Conservation (phyloP, 1,284 basidiomycete species). For the Lentinula novae-zelandiae region DNA sequence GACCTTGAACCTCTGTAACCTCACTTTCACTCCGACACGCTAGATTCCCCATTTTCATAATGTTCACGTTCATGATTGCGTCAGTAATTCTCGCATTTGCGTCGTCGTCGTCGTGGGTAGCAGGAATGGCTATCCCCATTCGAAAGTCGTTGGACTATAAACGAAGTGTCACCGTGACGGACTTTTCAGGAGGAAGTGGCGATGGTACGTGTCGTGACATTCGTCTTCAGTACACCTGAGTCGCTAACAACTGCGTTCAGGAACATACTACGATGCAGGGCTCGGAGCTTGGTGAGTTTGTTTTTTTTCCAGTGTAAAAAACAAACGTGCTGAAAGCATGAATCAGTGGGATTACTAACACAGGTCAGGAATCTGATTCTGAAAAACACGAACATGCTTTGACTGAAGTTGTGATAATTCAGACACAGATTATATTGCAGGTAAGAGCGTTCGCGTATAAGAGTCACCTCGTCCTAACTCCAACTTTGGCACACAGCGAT, state of each 20-base stretch:
- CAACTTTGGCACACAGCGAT: conserved; percentile 31
- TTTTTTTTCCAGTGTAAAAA: background rate
- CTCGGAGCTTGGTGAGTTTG: conserved; percentile 29
- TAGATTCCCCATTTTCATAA: background rate
- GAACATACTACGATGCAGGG: conserved; percentile 20
- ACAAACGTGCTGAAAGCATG: background rate
- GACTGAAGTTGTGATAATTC: background rate
- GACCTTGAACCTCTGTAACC: conserved; percentile 3
- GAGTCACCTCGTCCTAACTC: background rate
- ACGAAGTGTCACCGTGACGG: background rate
- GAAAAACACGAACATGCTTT: background rate
- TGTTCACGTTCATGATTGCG: conserved; percentile 3
- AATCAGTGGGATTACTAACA: conserved; percentile 6
- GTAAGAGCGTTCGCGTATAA: background rate
- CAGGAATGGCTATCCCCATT: conserved; percentile 4
- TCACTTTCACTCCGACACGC: background rate
- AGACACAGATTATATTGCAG: background rate
- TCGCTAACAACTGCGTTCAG: background rate
- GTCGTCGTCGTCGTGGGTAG: background rate
- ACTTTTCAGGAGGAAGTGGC: conserved; percentile 8
- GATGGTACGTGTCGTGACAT: conserved; percentile 9
- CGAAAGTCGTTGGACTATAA: background rate
- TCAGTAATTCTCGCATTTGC: background rate
- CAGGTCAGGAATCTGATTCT: background rate
- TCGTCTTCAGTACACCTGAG: conserved; percentile 17